Percentiles rank a stretch among this genome's conserved stretches.
Evolutionary conservation across 257 asterid genomes (phyloP).

Genomic region (Dorcoceras hygrometricum): DNA sequence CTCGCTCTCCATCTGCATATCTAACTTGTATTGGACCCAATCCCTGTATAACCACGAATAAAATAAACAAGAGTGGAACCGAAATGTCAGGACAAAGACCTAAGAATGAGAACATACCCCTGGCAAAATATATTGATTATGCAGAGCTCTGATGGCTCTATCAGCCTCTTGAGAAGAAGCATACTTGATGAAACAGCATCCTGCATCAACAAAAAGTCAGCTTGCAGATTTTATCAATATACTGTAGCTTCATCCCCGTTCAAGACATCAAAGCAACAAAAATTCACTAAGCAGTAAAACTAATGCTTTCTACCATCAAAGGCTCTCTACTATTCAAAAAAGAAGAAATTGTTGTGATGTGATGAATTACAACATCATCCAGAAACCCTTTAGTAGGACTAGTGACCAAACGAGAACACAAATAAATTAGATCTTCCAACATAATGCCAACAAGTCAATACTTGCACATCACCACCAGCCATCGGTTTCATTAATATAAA

Average conservation of each 20-base stretch:
- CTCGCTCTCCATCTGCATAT: constrained; percentile 99
- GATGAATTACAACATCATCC: constrained; percentile 4
- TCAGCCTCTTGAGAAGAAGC: constrained; percentile 89
- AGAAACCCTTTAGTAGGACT: not conserved
- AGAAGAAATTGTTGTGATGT: not conserved
- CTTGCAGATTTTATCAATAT: constrained; percentile 37
- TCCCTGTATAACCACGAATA: constrained; percentile 53
- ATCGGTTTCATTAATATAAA: constrained; percentile 13
- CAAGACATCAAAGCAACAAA: constrained; percentile 1
- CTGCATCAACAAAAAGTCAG: constrained; percentile 65
- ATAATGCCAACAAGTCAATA: constrained; percentile 9
- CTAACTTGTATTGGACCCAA: constrained; percentile 93
- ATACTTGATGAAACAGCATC: constrained; percentile 95
- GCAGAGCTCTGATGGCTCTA: constrained; percentile 84
- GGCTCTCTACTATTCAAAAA: too few relatives aligned
- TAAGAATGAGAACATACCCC: constrained; percentile 62
- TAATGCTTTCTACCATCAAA: not conserved
- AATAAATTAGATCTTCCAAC: not conserved
- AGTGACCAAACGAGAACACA: not conserved
- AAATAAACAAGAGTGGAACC: constrained; percentile 20
- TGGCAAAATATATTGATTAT: constrained; percentile 75
- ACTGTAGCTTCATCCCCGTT: constrained; percentile 29
- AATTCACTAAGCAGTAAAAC: not conserved
- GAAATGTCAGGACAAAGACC: constrained; percentile 17
- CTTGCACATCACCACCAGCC: constrained; percentile 15